Conservation (phyloP, 768 basidiomycete species). For the Boletus rufocinnamomeus region DNA sequence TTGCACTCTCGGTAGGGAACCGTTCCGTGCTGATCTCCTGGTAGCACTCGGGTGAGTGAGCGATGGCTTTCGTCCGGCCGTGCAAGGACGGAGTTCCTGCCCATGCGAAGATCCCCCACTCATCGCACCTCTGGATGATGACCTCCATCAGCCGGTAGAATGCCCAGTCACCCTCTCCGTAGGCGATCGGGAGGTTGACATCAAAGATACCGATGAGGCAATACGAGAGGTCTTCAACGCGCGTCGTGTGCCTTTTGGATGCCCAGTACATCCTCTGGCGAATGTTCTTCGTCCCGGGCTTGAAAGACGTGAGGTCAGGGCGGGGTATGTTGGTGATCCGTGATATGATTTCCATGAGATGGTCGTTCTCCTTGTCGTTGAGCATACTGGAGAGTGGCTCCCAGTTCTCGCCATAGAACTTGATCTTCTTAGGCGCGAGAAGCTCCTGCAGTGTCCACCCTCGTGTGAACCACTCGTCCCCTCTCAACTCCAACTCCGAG, state of each 20-base stretch:
- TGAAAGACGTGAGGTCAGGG: constrained; percentile 9
- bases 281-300: constrained; percentile 17
- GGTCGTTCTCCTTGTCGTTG: constrained; percentile 9
- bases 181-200: constrained; percentile 20
- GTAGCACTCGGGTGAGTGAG: constrained; percentile 21
- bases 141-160: constrained; percentile 30
- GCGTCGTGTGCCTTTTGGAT: constrained; percentile 27
- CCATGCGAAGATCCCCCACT: constrained; percentile 30
- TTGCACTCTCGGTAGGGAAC: constrained; percentile 9
- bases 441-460: constrained; percentile 20
- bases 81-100: constrained; percentile 19
- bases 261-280: constrained; percentile 25
- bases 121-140: constrained; percentile 23
- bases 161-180: constrained; percentile 23
- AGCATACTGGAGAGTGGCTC: constrained; percentile 1
- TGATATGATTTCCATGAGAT: constrained; percentile 4
- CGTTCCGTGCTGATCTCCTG: constrained; percentile 2
- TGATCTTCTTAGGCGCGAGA: constrained; percentile 12
- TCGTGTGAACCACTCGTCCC: constrained; percentile 17
- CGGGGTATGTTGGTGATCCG: constrained; percentile 15
- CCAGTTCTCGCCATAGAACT: constrained; percentile 16
- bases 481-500: neutral
- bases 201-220: constrained; percentile 30
- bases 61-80: constrained; percentile 13
- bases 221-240: constrained; percentile 28